phyloP scores from a whole-genome alignment of 768 basidiomycete species.

The Mycena rebaudengoi region DNA sequence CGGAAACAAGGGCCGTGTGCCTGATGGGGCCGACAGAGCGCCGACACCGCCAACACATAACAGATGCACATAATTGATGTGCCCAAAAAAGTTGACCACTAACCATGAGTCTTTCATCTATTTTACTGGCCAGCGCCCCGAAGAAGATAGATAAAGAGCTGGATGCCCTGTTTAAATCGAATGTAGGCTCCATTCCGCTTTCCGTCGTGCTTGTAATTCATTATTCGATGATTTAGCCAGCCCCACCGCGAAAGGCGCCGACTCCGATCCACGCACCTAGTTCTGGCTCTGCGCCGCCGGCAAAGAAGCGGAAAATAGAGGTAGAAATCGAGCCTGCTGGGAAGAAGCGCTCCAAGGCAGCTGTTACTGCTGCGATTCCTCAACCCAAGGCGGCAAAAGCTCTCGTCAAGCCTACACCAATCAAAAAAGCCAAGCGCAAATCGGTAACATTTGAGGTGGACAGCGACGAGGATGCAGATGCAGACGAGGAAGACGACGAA shows the following conservation, averaged over 20 bases:
- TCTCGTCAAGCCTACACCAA: slow-evolving; percentile 21
- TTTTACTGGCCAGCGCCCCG: slow-evolving; percentile 54
- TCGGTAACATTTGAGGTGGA: slow-evolving; percentile 14
- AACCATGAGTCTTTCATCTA: slow-evolving; percentile 69
- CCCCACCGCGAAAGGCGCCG: slow-evolving; percentile 25
- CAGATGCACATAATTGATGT: no score
- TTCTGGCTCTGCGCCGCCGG: slow-evolving; percentile 21
- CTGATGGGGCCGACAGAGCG: no score
- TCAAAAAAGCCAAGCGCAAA: slow-evolving; percentile 16
- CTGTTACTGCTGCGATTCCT: not conserved
- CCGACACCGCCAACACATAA: no score
- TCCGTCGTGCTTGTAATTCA: not conserved
- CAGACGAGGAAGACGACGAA: slow-evolving; percentile 29
- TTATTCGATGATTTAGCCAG: slow-evolving; percentile 3
- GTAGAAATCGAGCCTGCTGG: slow-evolving; percentile 20
- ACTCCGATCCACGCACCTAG: slow-evolving; percentile 21
- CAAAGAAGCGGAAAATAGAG: slow-evolving; percentile 45
- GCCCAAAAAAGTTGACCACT: no score
- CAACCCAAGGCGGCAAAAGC: slow-evolving; percentile 15
- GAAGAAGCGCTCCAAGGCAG: slow-evolving; percentile 17
- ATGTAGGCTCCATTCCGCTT: slow-evolving; percentile 47
- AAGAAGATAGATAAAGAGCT: slow-evolving; percentile 65
- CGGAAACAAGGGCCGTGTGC: no score
- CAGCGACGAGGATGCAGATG: slow-evolving; percentile 25
- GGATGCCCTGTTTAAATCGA: slow-evolving; percentile 66